Evolutionary conservation across 805 yeast genomes (phyloP).

Genomic region (Geotrichum ghanense): DNA sequence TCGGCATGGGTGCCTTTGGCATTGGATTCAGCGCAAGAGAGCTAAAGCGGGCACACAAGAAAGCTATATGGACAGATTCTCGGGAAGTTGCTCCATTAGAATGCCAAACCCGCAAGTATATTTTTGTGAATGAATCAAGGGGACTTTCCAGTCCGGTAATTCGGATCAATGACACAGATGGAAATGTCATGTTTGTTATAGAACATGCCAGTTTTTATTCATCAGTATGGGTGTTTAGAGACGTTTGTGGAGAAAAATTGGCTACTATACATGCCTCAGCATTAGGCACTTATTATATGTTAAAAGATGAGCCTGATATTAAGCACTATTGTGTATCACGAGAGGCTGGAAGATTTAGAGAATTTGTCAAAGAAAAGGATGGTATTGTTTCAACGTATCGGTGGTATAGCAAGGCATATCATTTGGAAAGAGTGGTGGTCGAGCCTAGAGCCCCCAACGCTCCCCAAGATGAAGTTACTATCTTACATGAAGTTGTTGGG

Average conservation of each 20-base stretch:
- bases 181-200: not conserved
- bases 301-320: not conserved
- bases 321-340: not conserved
- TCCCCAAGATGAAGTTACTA: not conserved
- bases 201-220: not conserved
- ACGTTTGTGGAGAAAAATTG: not conserved
- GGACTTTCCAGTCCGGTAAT: not conserved
- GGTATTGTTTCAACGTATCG: not conserved
- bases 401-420: not conserved
- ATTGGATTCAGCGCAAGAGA: not conserved
- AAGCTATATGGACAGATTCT: slow-evolving; percentile 3
- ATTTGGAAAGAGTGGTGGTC: not conserved
- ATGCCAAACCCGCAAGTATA: not conserved
- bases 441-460: not conserved
- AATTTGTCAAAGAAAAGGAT: not conserved
- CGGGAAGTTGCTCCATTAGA: not conserved
- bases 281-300: not conserved
- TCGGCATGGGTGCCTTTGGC: not conserved
- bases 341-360: not conserved
- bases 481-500: not conserved
- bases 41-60: not conserved
- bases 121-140: not conserved
- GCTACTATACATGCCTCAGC: not conserved
- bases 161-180: not conserved
- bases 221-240: not conserved